phyloP scores from a whole-genome alignment of 2,329 filamentous ascomycete genomes.

The Moelleriella libera region DNA sequence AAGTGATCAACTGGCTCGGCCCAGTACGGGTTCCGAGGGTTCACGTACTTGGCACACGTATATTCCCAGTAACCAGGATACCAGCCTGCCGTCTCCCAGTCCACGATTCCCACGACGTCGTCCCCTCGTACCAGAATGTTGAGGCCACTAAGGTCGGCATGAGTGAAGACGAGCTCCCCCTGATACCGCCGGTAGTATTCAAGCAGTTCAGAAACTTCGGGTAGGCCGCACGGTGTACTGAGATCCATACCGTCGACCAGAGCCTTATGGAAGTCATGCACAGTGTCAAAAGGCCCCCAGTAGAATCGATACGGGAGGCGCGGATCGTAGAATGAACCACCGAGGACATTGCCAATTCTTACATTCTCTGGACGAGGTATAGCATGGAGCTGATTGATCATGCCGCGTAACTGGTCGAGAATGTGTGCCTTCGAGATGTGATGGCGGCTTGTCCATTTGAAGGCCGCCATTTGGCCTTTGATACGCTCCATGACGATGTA shows the following conservation, averaged over 20 bases:
- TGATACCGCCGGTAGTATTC: constrained; percentile 16
- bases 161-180: constrained; percentile 27
- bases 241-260: constrained; percentile 11
- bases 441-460: constrained; percentile 5
- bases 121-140: constrained; percentile 28
- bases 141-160: constrained; percentile 26
- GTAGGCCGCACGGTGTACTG: constrained; percentile 7
- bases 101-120: constrained; percentile 27
- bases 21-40: neutral
- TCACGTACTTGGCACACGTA: constrained; percentile 3
- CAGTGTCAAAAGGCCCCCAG: constrained; percentile 15
- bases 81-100: constrained; percentile 20
- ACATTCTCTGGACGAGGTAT: constrained; percentile 8
- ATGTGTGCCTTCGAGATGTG: constrained; percentile 6
- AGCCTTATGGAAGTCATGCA: constrained; percentile 17
- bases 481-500: constrained; percentile 14
- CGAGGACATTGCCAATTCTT: constrained; percentile 10
- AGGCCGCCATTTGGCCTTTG: constrained; percentile 8
- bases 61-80: constrained; percentile 21
- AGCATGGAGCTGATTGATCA: constrained; percentile 10
- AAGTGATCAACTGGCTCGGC: neutral
- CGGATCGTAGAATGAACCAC: constrained; percentile 12
- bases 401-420: constrained; percentile 9
- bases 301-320: constrained; percentile 7
- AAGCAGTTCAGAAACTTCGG: constrained; percentile 16